Conservation (phyloP, 2,329 filamentous ascomycete genomes). For the Trichoderma aggressivum region DNA sequence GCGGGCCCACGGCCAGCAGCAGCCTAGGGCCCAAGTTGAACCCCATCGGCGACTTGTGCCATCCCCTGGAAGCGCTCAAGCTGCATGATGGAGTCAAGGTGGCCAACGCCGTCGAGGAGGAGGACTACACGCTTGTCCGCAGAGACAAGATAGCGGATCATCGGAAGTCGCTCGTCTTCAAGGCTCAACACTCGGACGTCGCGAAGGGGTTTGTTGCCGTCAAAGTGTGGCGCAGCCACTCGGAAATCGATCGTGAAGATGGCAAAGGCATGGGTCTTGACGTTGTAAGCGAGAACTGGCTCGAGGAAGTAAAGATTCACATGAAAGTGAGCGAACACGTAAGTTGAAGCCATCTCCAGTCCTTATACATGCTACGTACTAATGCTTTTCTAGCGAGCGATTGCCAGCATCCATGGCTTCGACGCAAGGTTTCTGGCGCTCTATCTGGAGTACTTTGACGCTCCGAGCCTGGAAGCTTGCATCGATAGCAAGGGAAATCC, state of each 20-base stretch:
- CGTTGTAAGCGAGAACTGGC: neutral
- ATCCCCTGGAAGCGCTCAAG: neutral
- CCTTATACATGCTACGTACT: neutral
- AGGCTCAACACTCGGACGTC: neutral
- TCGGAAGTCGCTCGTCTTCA: neutral
- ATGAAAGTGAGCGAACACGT: neutral
- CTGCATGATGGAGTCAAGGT: neutral
- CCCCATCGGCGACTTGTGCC: neutral
- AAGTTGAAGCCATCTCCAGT: neutral
- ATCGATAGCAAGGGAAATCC: neutral
- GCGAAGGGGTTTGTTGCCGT: neutral
- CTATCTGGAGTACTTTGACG: neutral
- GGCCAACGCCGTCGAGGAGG: neutral
- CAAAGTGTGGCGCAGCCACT: neutral
- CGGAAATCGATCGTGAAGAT: neutral
- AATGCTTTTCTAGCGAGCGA: neutral
- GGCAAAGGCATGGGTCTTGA: no score
- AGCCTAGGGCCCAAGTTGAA: neutral
- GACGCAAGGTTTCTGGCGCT: neutral
- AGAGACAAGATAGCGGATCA: neutral
- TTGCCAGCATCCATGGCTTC: neutral
- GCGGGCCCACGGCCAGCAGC: neutral
- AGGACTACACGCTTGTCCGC: neutral
- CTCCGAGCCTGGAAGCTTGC: neutral
- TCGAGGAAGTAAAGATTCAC: neutral